Conservation (phyloP, 2,329 filamentous ascomycete genomes). For the Aspergillus sp. region DNA sequence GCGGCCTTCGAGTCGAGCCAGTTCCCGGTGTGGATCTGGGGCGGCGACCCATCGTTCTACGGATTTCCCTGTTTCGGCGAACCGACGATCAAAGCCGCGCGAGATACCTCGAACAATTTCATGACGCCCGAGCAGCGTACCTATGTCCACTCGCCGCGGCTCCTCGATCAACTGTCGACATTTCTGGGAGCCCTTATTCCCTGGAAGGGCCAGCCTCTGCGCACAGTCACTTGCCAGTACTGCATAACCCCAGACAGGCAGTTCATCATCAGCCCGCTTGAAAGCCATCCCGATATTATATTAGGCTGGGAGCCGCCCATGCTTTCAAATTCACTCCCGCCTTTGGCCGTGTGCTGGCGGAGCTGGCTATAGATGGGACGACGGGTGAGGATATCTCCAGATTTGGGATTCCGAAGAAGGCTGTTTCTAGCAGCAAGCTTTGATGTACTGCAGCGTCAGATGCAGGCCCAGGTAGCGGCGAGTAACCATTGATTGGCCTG, state of each 20-base stretch:
- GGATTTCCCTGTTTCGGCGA: conserved; percentile 19
- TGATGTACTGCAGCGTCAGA: too few species aligned
- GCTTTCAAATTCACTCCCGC: conserved; percentile 20
- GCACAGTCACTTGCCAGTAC: conserved; percentile 21
- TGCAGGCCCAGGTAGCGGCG: too few species aligned
- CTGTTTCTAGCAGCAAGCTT: conserved; percentile 6
- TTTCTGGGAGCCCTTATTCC: conserved; percentile 15
- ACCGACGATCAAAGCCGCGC: conserved; percentile 19
- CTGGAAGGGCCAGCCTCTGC: conserved; percentile 11
- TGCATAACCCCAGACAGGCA: conserved; percentile 19
- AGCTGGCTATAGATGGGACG: conserved; percentile 16
- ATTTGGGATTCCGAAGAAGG: conserved; percentile 11
- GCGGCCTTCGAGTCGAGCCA: conserved; percentile 7
- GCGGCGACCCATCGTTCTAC: conserved; percentile 13
- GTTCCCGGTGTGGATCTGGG: conserved; percentile 20
- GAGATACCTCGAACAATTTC: conserved; percentile 14
- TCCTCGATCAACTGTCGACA: conserved; percentile 11
- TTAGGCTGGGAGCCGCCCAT: conserved; percentile 14
- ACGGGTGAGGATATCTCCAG: conserved; percentile 17
- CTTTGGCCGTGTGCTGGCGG: conserved; percentile 15
- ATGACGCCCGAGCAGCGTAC: conserved; percentile 20
- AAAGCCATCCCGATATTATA: conserved; percentile 11
- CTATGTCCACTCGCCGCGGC: conserved; percentile 15
- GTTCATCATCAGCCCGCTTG: conserved; percentile 18
- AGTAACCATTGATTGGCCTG: too few species aligned